Evolutionary conservation across 352 stramenopile genomes (phyloP).

Genomic region (Albugo candida): DNA sequence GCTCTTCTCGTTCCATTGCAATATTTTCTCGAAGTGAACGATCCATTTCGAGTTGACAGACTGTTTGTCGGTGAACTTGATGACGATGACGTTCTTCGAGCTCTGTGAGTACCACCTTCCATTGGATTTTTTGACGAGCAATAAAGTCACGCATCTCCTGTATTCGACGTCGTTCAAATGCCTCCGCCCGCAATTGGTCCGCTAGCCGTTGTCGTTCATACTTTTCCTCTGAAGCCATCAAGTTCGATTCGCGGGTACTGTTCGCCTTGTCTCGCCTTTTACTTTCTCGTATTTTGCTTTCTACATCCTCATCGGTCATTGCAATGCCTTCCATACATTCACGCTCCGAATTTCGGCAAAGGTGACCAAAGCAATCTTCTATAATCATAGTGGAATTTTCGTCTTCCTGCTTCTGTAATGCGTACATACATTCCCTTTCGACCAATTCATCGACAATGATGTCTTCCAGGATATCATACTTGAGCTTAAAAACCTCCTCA

Average conservation of each 20-base stretch:
- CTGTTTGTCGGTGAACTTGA: too few relatives aligned
- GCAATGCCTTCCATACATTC: constrained; percentile 1
- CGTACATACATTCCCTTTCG: too few relatives aligned
- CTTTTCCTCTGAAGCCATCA: constrained; percentile 6
- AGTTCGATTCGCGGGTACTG: background rate
- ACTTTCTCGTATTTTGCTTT: background rate
- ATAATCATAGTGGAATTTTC: too few relatives aligned
- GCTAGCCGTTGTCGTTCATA: constrained; percentile 2
- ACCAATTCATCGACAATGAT: too few relatives aligned
- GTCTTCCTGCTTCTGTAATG: too few relatives aligned
- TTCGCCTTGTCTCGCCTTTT: background rate
- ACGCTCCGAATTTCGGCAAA: too few relatives aligned
- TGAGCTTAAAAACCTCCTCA: too few relatives aligned
- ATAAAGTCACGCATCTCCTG: background rate
- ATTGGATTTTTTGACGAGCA: background rate
- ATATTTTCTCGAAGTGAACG: too few relatives aligned
- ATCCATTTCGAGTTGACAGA: too few relatives aligned
- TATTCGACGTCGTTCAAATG: background rate
- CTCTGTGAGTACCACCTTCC: background rate
- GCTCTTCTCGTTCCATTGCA: too few relatives aligned
- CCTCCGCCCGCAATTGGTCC: constrained; percentile 3
- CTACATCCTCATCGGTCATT: constrained; percentile 3
- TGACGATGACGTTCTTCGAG: constrained; percentile 1
- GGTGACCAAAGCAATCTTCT: too few relatives aligned
- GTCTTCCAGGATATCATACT: too few relatives aligned